These are phyloP conservation scores for Dalbergia oliveri DNA, from an alignment of 306 rosid genomes.

Conservation along the genomic window DNA sequence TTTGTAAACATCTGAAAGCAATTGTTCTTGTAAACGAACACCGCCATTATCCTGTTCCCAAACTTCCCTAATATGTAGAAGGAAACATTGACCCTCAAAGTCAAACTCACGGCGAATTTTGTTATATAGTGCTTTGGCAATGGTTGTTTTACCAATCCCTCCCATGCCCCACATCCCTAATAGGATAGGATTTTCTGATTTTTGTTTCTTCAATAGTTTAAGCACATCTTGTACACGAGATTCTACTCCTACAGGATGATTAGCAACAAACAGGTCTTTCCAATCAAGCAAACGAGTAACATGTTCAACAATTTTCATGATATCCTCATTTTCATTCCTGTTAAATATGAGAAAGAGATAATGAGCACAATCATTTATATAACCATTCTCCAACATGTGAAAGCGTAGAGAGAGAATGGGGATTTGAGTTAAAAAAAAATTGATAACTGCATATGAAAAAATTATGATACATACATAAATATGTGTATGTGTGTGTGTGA, in stretches of 20 bases:
- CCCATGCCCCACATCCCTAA: neutral
- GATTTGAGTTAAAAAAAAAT: too few species aligned
- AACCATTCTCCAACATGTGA: too few species aligned
- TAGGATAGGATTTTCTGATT: neutral
- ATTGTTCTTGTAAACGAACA: neutral
- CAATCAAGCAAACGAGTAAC: neutral
- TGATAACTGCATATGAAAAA: too few species aligned
- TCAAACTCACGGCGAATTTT: neutral
- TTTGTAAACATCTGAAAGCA: neutral
- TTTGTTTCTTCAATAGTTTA: too few species aligned
- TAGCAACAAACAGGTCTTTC: neutral
- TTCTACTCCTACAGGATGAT: neutral
- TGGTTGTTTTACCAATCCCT: neutral
- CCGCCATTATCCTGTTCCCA: neutral
- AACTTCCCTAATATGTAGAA: neutral
- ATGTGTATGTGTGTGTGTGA: too few species aligned
- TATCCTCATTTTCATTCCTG: slow-evolving; percentile 4
- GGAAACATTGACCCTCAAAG: neutral
- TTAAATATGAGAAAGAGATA: neutral
- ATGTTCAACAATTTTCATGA: neutral
- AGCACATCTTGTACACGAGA: neutral
- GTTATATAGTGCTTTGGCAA: neutral
- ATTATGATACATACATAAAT: too few species aligned
- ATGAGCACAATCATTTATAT: too few species aligned
- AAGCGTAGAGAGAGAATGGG: too few species aligned